Evolutionary conservation across 1,139 yeast genomes (phyloP), one percentile per base, ranked within the genome.

Genomic region (Zygoascus meyerae): DNA sequence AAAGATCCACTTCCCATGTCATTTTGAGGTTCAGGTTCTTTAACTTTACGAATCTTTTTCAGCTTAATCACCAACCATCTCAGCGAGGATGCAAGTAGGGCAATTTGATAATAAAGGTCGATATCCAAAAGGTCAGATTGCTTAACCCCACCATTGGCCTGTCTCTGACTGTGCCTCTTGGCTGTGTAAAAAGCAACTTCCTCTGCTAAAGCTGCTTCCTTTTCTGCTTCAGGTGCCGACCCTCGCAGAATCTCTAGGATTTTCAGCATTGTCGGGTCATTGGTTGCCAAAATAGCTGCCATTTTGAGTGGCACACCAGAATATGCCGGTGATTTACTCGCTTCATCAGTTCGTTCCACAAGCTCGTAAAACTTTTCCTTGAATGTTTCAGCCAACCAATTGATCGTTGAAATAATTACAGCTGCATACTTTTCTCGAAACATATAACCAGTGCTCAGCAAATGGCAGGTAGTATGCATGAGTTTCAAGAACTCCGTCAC

Each of bases 361-460:
- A 58, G 31, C 11, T 44, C 48, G 7, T 55, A 52, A 37, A 42
- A 57, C n/a, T 53, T 52, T 11, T 49, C 53, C 18, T 45, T 37
- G 30, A 51, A 52, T 17, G 46, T 46, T 17, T 49, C 48, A 10
- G 44, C 41, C n/a, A 61, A 45, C 58, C 61, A 55, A 4, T 52
- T 48, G 18, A 63, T 52, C 15, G 58, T 44, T 1, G 55, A 53
- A 5, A 68, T 53, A 16, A 68, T 54, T 34, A 68, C 55, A 2
- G 54, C 44, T 1, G 67, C 64, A 40, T 68, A 68, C 45, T 64
- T 64, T 39, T 67, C 66, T 18, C 71, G 58, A 46, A 58, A 66
- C 33, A 58, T 50, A 10, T 56, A 52, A 9, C 69, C 65, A 4
- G 68, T 64, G 44, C 65, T 66, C 11, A 68, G 55, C 36, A 67